These are phyloP conservation scores for Leptographium wingfieldii DNA, from an alignment of 2,329 filamentous ascomycete species.

Conservation along the genomic window DNA sequence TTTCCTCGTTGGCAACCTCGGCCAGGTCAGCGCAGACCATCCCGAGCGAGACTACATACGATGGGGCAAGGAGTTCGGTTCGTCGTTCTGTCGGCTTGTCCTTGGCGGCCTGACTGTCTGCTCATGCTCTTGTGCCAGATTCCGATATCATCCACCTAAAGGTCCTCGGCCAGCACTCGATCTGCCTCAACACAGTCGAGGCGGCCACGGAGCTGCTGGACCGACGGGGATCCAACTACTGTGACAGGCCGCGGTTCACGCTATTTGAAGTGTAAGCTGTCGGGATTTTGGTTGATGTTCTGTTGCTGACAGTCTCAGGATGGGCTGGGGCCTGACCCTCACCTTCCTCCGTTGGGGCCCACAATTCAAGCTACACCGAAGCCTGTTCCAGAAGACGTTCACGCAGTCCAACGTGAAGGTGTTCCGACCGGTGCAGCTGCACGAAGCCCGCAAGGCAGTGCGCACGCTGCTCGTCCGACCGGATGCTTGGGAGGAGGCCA, in stretches of 20 bases:
- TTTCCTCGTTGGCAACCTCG: no score
- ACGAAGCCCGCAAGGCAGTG: slow-evolving; percentile 21
- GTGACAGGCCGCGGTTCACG: slow-evolving; percentile 25
- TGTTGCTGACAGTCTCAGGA: slow-evolving; percentile 7
- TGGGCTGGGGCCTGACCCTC: slow-evolving; percentile 31
- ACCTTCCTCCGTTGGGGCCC: slow-evolving; percentile 28
- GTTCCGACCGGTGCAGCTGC: slow-evolving; percentile 12
- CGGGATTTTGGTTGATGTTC: neutral
- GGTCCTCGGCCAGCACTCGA: slow-evolving; percentile 24
- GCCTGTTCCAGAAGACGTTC: slow-evolving; percentile 28
- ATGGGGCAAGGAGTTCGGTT: no score
- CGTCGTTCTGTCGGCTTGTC: no score
- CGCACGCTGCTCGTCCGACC: slow-evolving; percentile 20
- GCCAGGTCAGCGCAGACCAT: no score
- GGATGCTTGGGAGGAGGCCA: slow-evolving; percentile 22
- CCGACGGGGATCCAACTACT: slow-evolving; percentile 26
- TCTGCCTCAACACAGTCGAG: slow-evolving; percentile 24
- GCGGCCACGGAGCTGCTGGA: slow-evolving; percentile 27
- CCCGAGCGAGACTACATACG: no score
- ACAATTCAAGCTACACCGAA: slow-evolving; percentile 28
- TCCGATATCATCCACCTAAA: slow-evolving; percentile 20
- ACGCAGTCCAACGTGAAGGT: slow-evolving; percentile 10
- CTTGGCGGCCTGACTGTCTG: no score
- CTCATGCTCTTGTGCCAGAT: neutral
- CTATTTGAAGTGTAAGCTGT: slow-evolving; percentile 18